Conservation (phyloP, 495 filamentous ascomycete species). For the Delitschia confertaspora region DNA sequence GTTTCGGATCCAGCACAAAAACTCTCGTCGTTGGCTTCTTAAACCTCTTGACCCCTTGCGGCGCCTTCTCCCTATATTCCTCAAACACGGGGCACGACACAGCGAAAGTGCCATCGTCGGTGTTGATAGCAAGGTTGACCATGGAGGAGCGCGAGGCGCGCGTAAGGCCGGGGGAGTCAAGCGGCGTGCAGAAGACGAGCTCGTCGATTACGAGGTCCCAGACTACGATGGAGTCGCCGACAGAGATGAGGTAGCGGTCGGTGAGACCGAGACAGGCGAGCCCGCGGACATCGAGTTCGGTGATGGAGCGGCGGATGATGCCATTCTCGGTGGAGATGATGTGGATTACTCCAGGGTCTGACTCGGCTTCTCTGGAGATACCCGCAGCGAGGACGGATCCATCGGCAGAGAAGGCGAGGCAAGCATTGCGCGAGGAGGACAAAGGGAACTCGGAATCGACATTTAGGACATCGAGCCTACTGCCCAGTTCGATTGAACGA, state of each 20-base stretch:
- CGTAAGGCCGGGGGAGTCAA: conserved; percentile 32
- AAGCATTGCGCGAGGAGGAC: conserved; percentile 37
- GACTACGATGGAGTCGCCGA: conserved; percentile 50
- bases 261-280: conserved; percentile 51
- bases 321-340: conserved; percentile 54
- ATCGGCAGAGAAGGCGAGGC: conserved; percentile 71
- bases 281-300: conserved; percentile 46
- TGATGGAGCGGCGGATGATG: conserved; percentile 43
- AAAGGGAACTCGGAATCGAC: background rate
- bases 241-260: conserved; percentile 50
- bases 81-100: conserved; percentile 18
- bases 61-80: conserved; percentile 1
- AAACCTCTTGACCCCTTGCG: conserved; percentile 24
- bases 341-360: conserved; percentile 44
- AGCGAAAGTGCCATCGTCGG: conserved; percentile 29
- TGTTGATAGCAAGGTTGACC: conserved; percentile 54
- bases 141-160: conserved; percentile 34
- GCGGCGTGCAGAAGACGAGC: conserved; percentile 30
- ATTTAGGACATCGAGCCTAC: conserved; percentile 34
- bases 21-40: conserved; percentile 36
- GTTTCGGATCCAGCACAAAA: conserved; percentile 46
- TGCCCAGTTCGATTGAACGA: conserved; percentile 42
- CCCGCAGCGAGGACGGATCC: conserved; percentile 68
- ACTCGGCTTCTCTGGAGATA: conserved; percentile 38
- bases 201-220: conserved; percentile 27